Evolutionary conservation across 306 rosid species (phyloP).

Genomic region (Abrus pulchellus): DNA sequence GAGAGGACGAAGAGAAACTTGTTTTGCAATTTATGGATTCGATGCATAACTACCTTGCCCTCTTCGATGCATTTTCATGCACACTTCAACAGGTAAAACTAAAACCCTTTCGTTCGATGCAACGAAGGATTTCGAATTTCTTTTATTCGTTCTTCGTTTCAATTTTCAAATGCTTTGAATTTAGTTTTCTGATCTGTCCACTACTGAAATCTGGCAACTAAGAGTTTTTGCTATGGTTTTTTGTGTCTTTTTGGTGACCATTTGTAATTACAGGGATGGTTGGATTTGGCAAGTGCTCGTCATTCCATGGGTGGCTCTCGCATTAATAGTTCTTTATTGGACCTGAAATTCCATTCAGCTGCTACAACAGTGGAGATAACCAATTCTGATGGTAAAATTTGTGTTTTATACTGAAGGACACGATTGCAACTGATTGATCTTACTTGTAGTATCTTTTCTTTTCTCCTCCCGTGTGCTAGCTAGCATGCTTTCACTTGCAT

Average conservation of each 20-base stretch:
- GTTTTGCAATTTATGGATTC: slow-evolving; percentile 81
- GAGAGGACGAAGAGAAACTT: slow-evolving; percentile 47
- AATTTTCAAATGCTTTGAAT: not conserved
- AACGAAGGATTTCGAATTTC: no score
- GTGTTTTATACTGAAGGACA: not conserved
- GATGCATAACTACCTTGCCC: slow-evolving; percentile 62
- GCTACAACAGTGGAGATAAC: slow-evolving; percentile 68
- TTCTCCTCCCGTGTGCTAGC: slow-evolving; percentile 15
- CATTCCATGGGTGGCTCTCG: slow-evolving; percentile 94
- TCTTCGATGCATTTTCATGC: slow-evolving; percentile 64
- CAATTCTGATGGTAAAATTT: slow-evolving; percentile 56
- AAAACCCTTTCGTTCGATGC: not conserved
- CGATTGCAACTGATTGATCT: slow-evolving; percentile 32
- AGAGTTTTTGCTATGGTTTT: not conserved
- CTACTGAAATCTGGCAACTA: slow-evolving; percentile 14
- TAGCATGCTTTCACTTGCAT: slow-evolving; percentile 33
- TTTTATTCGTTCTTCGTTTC: not conserved
- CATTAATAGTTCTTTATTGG: slow-evolving; percentile 70
- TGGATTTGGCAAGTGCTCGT: slow-evolving; percentile 86
- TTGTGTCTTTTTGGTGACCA: slow-evolving; percentile 6
- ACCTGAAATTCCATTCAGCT: slow-evolving; percentile 77
- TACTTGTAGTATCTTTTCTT: slow-evolving; percentile 1
- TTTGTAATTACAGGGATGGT: slow-evolving; percentile 75
- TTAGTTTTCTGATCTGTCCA: not conserved
- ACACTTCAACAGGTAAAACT: slow-evolving; percentile 75